Percentiles rank a stretch among this genome's conserved stretches.
Conservation (phyloP, 2,329 filamentous ascomycete genomes). For the Chaetothyriales sp. region DNA sequence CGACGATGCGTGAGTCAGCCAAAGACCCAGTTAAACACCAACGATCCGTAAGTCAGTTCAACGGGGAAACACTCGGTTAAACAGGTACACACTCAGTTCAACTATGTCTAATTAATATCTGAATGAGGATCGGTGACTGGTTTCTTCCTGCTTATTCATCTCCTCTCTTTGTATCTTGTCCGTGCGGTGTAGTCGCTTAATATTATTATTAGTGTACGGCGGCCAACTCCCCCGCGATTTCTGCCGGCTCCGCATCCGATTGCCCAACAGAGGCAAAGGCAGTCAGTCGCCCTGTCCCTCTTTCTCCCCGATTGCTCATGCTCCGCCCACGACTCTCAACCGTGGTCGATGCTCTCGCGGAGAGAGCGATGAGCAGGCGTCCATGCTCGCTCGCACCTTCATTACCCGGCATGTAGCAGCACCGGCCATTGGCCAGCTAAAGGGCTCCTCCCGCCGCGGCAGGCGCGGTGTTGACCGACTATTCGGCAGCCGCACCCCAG, state of each 20-base stretch:
- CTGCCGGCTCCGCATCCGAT: background rate
- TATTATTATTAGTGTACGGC: background rate
- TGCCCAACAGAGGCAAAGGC: background rate
- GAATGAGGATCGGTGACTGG: no score
- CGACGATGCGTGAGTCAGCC: background rate
- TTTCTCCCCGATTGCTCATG: background rate
- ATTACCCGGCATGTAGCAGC: background rate
- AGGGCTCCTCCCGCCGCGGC: background rate
- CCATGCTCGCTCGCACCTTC: background rate
- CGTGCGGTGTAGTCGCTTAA: background rate
- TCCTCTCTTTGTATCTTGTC: no score
- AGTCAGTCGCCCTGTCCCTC: background rate
- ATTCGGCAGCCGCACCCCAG: background rate
- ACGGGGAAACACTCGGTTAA: no score
- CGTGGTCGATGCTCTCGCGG: background rate
- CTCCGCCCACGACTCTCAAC: background rate
- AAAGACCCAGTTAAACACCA: no score
- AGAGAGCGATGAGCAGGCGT: background rate
- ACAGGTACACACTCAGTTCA: no score
- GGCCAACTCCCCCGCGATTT: background rate
- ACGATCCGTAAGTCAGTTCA: no score
- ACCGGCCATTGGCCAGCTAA: background rate
- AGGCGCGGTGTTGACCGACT: background rate
- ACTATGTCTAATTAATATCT: no score
- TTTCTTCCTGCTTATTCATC: no score